Base-by-base conservation (phyloP, 768 basidiomycete genomes). In the Neoboletus magnificus region DNA sequence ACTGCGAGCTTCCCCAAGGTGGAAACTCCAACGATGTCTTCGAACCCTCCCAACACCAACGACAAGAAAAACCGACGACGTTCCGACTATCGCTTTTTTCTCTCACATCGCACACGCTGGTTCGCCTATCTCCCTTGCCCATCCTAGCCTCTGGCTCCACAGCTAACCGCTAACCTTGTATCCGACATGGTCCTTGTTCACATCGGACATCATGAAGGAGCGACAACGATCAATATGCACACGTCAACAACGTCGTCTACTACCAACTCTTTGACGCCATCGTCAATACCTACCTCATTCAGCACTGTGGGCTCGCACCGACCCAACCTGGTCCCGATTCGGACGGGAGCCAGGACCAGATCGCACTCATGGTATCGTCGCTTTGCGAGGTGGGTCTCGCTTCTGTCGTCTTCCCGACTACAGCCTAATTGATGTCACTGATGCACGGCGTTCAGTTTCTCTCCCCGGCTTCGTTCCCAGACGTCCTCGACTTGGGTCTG, bases 201-300 rank as follows among this genome's bases (percentile, higher is more conserved):
- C 12, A 1, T 45, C 27, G 22, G 11, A 29, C 7, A 47, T 22
- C 29, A 6, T 27, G n/a, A 59, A 92, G 90, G 90, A 88, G 81
- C 62, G 90, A 92, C 77, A 92, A 91, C 63, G 90, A 92, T 75
- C 89, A 91, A 62, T 92, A 92, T 65, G 78, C 81, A 13, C 90
- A 92, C 57, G 74, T 91, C 64, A 91, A 92, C 72, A 93, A 92
- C 69, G 78, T 86, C 0, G 73, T 90, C 16, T 93, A 91, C 71
- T 88, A 89, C 65, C 87, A 88, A 63, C 77, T 89, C 53, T 89
- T 91, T 71, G 91, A 92, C 72, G 89, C 89, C 5, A 75, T 91
- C 63, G 76, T 92, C 70, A 93, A 92, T 68, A 80, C 86, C 10
- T 93, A 89, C 70, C 82, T 91, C 57, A 84, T 90, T 36, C 73